These are phyloP conservation scores for Umbelopsis vinacea DNA, from an alignment of 192 early-diverging fungal species.

Conservation along the genomic window DNA sequence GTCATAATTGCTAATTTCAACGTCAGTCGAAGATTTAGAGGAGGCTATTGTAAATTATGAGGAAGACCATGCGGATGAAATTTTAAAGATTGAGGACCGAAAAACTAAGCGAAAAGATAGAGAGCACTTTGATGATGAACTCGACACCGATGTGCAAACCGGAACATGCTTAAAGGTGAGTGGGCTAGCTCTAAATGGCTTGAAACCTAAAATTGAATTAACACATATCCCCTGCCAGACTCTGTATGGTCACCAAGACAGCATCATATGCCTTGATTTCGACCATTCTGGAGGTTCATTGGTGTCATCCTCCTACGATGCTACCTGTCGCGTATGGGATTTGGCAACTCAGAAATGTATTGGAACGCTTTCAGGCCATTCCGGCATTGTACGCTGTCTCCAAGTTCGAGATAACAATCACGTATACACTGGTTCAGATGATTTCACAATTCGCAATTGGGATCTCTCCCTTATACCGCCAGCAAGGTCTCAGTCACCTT, in stretches of 20 bases:
- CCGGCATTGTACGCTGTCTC: constrained; percentile 41
- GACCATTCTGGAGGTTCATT: constrained; percentile 59
- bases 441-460: constrained; percentile 39
- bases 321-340: constrained; percentile 74
- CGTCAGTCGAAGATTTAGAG: constrained; percentile 51
- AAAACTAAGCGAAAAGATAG: constrained; percentile 7
- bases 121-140: constrained; percentile 10
- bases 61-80: constrained; percentile 35
- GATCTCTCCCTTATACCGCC: constrained; percentile 28
- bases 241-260: constrained; percentile 64
- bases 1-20: neutral
- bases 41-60: constrained; percentile 46
- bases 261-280: constrained; percentile 62
- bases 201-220: neutral
- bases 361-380: constrained; percentile 53
- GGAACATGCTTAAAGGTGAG: constrained; percentile 48
- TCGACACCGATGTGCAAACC: constrained; percentile 37
- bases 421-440: constrained; percentile 41
- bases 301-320: constrained; percentile 71
- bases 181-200: neutral
- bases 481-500: constrained; percentile 21
- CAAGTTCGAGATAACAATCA: constrained; percentile 35
- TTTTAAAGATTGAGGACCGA: constrained; percentile 14
- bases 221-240: constrained; percentile 29
- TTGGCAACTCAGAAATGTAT: constrained; percentile 59